Base-by-base conservation (phyloP, 305 asterid species). In the Monarda citriodora region DNA sequence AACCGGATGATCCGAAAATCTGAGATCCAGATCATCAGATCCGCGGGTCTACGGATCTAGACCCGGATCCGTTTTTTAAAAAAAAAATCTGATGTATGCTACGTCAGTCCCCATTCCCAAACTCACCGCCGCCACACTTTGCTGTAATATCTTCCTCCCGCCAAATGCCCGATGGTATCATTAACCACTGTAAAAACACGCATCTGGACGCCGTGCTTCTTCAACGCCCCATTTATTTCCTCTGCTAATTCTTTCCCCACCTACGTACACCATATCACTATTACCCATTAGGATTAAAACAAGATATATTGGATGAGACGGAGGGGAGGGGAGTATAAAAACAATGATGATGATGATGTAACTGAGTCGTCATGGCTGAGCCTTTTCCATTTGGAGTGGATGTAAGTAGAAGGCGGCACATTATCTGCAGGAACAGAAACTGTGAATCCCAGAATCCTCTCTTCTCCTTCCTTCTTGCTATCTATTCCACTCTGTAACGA, bases 61-160 rank as follows among this genome's bases (percentile, higher is more conserved):
- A n/a, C n/a, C n/a, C n/a, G n/a, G n/a, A n/a, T n/a, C n/a, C n/a
- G n/a, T n/a, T n/a, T n/a, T n/a, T n/a, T n/a, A n/a, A n/a, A n/a
- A n/a, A n/a, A n/a, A n/a, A n/a, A n/a, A n/a, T n/a, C n/a, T n/a
- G n/a, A 73, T 66, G 63, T 82, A 86, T 34, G 86, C 87, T 42
- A 77, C 86, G 58, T 84, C 84, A 0, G 88, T 84, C 22, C 83
- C 84, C 91, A 80, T 71, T 44, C 88, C 96, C 50, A 89, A 73
- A 48, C 82, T 82, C 60, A 89, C 78, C 37, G 95, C 89, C 11
- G 88, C 91, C 12, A 89, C 92, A 61, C 81, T 72, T 72, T 70
- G 72, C 72, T 84, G 72, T 80, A 84, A 47, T 89, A 89, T 72
- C 88, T 79, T 20, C 89, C 97, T 65, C 97, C 97, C 18, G 96